Conservation (phyloP, 2,329 filamentous ascomycete species). For the Davidsoniella australis region DNA sequence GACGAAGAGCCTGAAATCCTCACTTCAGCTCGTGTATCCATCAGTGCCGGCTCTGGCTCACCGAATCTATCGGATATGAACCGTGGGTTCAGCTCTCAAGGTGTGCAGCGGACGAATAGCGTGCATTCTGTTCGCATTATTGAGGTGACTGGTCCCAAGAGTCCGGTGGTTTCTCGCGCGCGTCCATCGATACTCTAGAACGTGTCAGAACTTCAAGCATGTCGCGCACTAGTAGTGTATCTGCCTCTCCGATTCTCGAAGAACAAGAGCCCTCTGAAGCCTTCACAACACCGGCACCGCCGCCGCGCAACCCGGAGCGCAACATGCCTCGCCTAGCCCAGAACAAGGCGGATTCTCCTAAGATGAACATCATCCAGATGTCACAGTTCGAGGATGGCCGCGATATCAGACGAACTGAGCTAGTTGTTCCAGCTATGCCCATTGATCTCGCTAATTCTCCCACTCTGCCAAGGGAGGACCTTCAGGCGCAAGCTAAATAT, state of each 20-base stretch:
- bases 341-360: constrained; percentile 1
- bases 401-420: constrained; percentile 7
- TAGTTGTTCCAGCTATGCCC: constrained; percentile 1
- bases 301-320: constrained; percentile 7
- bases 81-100: constrained; percentile 22
- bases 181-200: constrained; percentile 29
- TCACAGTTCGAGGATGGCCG: neutral
- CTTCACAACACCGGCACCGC: constrained; percentile 7
- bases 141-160: constrained; percentile 36
- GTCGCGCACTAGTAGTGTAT: constrained; percentile 18
- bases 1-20: constrained; percentile 37
- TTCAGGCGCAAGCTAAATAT: constrained; percentile 4
- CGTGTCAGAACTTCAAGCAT: constrained; percentile 25
- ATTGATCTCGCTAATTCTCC: constrained; percentile 9
- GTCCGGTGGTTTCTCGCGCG: constrained; percentile 30
- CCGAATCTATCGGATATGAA: constrained; percentile 31
- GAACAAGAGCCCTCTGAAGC: constrained; percentile 26
- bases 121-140: constrained; percentile 41
- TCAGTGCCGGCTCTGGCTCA: constrained; percentile 31
- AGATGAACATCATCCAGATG: neutral
- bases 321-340: neutral
- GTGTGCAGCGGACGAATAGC: constrained; percentile 26
- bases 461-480: constrained; percentile 9
- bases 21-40: constrained; percentile 38
- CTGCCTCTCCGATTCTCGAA: constrained; percentile 22